These are phyloP conservation scores for Samsoniella hepiali DNA, from an alignment of 2,329 filamentous ascomycete species.

Conservation along the genomic window DNA sequence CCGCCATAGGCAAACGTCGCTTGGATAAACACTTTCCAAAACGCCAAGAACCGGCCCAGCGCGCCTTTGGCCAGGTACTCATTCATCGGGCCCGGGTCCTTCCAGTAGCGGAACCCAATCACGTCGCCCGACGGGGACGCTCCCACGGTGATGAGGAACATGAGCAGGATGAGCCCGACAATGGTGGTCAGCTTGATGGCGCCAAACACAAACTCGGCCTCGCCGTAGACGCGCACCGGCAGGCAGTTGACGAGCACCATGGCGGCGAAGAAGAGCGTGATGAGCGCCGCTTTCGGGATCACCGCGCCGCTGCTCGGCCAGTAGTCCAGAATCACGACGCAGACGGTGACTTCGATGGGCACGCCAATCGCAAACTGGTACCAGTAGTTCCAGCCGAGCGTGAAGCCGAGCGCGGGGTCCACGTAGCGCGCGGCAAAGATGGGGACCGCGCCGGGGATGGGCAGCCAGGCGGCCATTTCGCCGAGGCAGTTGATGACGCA, in stretches of 20 bases:
- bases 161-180: slow-evolving; percentile 47
- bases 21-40: slow-evolving; percentile 45
- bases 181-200: slow-evolving; percentile 49
- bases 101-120: slow-evolving; percentile 47
- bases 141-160: slow-evolving; percentile 48
- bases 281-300: slow-evolving; percentile 31
- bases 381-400: slow-evolving; percentile 52
- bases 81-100: slow-evolving; percentile 41
- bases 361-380: slow-evolving; percentile 48
- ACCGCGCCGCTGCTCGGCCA: slow-evolving; percentile 29
- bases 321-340: slow-evolving; percentile 46
- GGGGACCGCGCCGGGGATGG: slow-evolving; percentile 52
- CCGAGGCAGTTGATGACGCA: slow-evolving; percentile 49
- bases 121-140: slow-evolving; percentile 40
- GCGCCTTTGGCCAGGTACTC: slow-evolving; percentile 37
- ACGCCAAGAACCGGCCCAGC: slow-evolving; percentile 40
- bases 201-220: slow-evolving; percentile 49
- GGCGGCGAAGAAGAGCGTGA: slow-evolving; percentile 36
- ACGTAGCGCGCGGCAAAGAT: slow-evolving; percentile 48
- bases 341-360: slow-evolving; percentile 45
- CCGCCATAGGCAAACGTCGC: slow-evolving; percentile 48
- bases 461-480: slow-evolving; percentile 61
- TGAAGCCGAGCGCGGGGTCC: slow-evolving; percentile 46
- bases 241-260: slow-evolving; percentile 40
- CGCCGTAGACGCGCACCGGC: slow-evolving; percentile 47